Conservation (phyloP, 78 protist species). For the Dictyostelium purpureum region DNA sequence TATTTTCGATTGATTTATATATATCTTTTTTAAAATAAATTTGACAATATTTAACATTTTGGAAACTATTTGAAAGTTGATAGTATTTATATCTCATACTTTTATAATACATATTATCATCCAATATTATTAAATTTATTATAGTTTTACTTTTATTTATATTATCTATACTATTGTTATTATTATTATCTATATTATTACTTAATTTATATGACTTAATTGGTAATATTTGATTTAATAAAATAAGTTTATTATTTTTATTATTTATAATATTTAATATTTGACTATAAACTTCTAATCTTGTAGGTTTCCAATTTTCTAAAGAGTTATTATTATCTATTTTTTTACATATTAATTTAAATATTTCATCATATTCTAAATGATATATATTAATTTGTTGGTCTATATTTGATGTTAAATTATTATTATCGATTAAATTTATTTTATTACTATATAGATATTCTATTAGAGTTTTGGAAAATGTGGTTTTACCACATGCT, state of each 20-base stretch:
- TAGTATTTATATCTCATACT: constrained; percentile 21
- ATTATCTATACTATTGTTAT: neutral
- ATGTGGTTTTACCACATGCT: neutral
- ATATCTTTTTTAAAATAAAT: neutral
- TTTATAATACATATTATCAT: constrained; percentile 18
- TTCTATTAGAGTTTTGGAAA: neutral
- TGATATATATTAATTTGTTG: neutral
- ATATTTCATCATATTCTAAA: neutral
- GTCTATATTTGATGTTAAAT: neutral
- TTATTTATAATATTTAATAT: neutral
- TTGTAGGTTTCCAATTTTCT: neutral
- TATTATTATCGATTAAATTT: neutral
- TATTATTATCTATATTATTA: neutral
- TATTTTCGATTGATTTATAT: neutral
- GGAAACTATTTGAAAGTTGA: neutral
- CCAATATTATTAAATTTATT: neutral
- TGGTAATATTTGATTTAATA: neutral
- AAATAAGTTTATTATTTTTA: neutral
- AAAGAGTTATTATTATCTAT: neutral
- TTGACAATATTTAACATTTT: constrained; percentile 13
- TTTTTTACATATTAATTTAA: neutral
- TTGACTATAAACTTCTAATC: neutral
- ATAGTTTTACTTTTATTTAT: neutral
- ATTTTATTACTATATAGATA: neutral
- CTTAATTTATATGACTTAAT: neutral